Base-by-base conservation (phyloP, 192 early-diverging fungal genomes). In the Mortierella antarctica region DNA sequence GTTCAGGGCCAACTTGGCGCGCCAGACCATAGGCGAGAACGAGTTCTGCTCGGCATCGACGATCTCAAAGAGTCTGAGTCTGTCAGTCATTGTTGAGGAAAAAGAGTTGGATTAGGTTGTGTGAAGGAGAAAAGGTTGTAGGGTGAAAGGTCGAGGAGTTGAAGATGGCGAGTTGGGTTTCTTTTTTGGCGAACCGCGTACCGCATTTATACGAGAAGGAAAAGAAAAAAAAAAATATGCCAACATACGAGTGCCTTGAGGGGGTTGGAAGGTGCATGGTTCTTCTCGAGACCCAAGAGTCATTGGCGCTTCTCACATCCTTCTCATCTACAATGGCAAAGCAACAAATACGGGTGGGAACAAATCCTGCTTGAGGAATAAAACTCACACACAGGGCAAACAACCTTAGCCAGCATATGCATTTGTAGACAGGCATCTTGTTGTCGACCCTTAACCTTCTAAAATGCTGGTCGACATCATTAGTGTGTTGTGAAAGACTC, bases 21-120 rank as follows among this genome's bases (percentile, higher is more conserved):
- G 71, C 71, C 71, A 73, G 56, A 65, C 71, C 17, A 62, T 62
- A 12, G 71, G 62, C 11, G 71, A 65, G 62, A 73, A 65, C n/a
- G 62, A 73, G 21, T 23, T 58, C 39, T 65, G 52, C 46, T 73
- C 65, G 71, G 50, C 31, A 18, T 73, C 70, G 3, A 72, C 62
- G 42, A 72, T 18, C 4, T 72, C 70, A 57, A 72, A 72, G 8
- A 72, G 62, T 7, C 60, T 57, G 41, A 70, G 18, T 10, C 52
- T 23, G 18, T 23, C 18, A 11, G 57, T 70, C 67, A 60, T 60
- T 13, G 18, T 48, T 15, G 65, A 56, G 1, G 48, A 50, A 11
- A 14, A 45, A 6, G 15, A n/a, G 40, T 11, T 61, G 7, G 59
- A 12, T 14, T 0, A 21, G 15, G 41, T 2, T 1, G n/a, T 52